Conservation (phyloP, 345 rosid species). For the Aethionema arabicum region DNA sequence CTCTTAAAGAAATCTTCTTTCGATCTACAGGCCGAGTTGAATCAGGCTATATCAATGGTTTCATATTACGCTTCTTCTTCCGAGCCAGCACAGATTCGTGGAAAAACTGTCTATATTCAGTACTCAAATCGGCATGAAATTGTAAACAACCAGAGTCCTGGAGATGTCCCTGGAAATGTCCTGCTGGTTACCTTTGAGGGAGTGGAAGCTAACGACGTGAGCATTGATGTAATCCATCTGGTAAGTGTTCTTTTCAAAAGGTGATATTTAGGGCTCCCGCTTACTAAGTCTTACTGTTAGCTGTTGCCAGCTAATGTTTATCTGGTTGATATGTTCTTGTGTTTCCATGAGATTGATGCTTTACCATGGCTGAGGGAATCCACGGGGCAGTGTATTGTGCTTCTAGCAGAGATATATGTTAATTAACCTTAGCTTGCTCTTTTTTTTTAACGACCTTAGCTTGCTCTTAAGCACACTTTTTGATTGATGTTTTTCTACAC, state of each 20-base stretch:
- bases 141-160: slow-evolving; percentile 94
- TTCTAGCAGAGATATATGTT: neutral
- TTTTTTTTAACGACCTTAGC: too few relatives aligned
- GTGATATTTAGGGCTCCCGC: neutral
- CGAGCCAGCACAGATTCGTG: slow-evolving; percentile 94
- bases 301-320: neutral
- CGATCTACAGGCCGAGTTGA: slow-evolving; percentile 61
- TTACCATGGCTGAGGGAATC: neutral
- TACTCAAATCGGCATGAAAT: slow-evolving; percentile 95
- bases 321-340: neutral
- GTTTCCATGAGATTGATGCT: neutral
- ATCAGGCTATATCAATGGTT: slow-evolving; percentile 96
- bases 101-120: slow-evolving; percentile 91
- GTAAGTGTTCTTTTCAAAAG: slow-evolving; percentile 43
- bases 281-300: neutral
- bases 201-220: slow-evolving; percentile 87
- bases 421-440: neutral
- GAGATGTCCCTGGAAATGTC: slow-evolving; percentile 95
- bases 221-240: slow-evolving; percentile 93
- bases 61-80: slow-evolving; percentile 97
- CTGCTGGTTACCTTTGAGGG: slow-evolving; percentile 92
- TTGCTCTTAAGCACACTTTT: slow-evolving; percentile 4
- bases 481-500: neutral
- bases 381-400: slow-evolving; percentile 21
- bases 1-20: slow-evolving; percentile 18